These are phyloP conservation scores for Apiospora marii DNA, from an alignment of 2,329 filamentous ascomycete genomes.

Conservation along the genomic window DNA sequence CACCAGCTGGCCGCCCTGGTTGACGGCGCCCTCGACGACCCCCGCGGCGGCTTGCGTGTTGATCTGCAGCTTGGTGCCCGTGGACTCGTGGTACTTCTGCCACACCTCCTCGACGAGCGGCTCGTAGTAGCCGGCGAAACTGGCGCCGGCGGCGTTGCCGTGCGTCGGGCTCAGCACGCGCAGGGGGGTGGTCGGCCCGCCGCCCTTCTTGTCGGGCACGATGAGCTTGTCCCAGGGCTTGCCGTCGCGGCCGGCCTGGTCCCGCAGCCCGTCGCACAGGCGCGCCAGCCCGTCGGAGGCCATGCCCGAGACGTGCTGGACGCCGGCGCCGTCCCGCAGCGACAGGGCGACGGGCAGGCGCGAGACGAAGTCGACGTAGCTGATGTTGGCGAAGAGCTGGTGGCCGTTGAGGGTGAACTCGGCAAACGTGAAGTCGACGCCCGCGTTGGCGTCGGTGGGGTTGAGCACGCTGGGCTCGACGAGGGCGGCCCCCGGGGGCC, in stretches of 20 bases:
- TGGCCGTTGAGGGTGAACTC: constrained; percentile 53
- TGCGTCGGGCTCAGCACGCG: constrained; percentile 55
- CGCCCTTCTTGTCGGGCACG: constrained; percentile 32
- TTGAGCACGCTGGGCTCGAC: constrained; percentile 58
- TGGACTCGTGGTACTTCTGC: constrained; percentile 43
- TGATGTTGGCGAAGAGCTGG: constrained; percentile 55
- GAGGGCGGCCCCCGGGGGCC: constrained; percentile 52
- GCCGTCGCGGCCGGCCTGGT: constrained; percentile 48
- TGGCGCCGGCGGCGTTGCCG: constrained; percentile 34
- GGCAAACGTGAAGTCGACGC: constrained; percentile 57
- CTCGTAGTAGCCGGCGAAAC: constrained; percentile 44
- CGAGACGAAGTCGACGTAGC: constrained; percentile 59
- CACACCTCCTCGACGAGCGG: constrained; percentile 15
- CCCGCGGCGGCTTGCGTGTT: constrained; percentile 51
- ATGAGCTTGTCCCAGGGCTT: constrained; percentile 56
- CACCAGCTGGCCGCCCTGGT: neutral
- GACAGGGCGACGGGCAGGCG: constrained; percentile 66
- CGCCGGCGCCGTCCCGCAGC: constrained; percentile 51
- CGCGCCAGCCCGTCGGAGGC: constrained; percentile 46
- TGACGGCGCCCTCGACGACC: constrained; percentile 44
- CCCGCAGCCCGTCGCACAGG: constrained; percentile 51
- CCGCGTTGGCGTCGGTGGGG: constrained; percentile 50
- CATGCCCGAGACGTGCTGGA: constrained; percentile 9
- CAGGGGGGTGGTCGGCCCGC: constrained; percentile 45
- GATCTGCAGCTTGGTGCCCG: constrained; percentile 46